Base-by-base conservation (phyloP, 371 early-diverging fungal species). In the Mortierella sp. region DNA sequence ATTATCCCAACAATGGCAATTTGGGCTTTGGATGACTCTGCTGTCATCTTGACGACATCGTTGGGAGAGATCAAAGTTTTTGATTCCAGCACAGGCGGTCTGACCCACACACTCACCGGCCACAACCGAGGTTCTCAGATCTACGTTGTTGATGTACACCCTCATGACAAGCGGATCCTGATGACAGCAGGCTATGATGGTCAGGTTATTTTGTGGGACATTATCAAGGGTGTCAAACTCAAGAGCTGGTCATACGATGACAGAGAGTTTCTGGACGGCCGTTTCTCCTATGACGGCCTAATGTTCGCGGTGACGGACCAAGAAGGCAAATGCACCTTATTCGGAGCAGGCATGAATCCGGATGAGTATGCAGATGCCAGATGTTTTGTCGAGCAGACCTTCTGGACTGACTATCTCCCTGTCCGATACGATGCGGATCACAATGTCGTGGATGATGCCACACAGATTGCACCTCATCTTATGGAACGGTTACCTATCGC, bases 131-230 rank as follows among this genome's bases (percentile, higher is more conserved):
- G 65, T 13, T 60, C 65, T 7, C 90, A 91, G 22, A 85, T 92
- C 10, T 95, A 88, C 68, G 91, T 91, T 0, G 80, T 95, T 3
- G 90, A 90, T 34, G 82, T 87, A 2, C 95, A 96, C 62, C 96
- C 96, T 0, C 54, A 64, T 0, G 91, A 92, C 54, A 79, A 85
- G 2, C 79, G 83, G 17, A 81, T 94, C 1, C 66, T 95, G 2
- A 71, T 96, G 34, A 91, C 93, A 10, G 95, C 92, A 2, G 92
- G 92, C 0, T 92, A 94, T 70, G 95, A 95, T 59, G 96, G 96
- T n/a, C 82, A 85, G 7, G 85, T 93, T 4, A 87, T 93, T 37
- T 58, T 95, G 2, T 96, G 96, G 96, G 90, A 96, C 60, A 83
- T 90, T 17, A 55, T 41, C 1, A 78, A 68, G 16, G 87, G 86